Evolutionary conservation across 495 filamentous ascomycete genomes (phyloP).

Genomic region (Neurospora terricola): DNA sequence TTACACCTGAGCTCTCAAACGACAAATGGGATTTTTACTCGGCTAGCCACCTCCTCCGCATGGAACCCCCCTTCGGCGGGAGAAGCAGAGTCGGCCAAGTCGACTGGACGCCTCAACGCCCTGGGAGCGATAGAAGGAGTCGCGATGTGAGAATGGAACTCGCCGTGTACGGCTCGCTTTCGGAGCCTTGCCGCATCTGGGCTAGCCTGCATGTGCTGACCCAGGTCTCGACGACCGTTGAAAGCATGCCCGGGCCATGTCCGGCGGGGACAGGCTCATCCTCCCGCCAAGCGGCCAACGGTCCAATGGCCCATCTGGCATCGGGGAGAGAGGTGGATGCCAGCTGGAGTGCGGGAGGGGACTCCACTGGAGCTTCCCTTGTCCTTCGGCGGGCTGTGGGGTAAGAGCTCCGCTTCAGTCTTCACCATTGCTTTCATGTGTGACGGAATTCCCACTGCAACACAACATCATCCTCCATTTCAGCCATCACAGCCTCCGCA

Average conservation of each 20-base stretch:
- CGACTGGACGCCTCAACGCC: slow-evolving; percentile 16
- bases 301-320: not conserved
- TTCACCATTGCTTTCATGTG: slow-evolving; percentile 2
- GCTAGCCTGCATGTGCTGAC: slow-evolving; percentile 6
- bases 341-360: not conserved
- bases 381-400: not conserved
- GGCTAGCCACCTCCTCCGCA: slow-evolving; percentile 4
- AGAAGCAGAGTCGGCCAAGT: not conserved
- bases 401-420: not conserved
- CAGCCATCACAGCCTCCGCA: not conserved
- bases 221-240: slow-evolving; percentile 19
- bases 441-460: slow-evolving; percentile 2
- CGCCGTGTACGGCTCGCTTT: slow-evolving; percentile 3
- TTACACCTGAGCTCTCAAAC: not conserved
- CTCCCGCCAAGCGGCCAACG: not conserved
- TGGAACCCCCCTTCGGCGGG: slow-evolving; percentile 5
- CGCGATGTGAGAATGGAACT: slow-evolving; percentile 1
- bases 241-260: slow-evolving; percentile 2
- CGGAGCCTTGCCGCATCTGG: slow-evolving; percentile 17
- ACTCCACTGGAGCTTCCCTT: not conserved
- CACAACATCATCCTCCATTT: not conserved
- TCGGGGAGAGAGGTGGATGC: not conserved
- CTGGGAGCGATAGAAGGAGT: slow-evolving; percentile 3
- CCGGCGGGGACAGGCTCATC: not conserved
- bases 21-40: not conserved